A percentile compares a stretch with the other conserved stretches of the same genome.
Conservation (phyloP, 2,329 filamentous ascomycete species). For the Claviceps africana region DNA sequence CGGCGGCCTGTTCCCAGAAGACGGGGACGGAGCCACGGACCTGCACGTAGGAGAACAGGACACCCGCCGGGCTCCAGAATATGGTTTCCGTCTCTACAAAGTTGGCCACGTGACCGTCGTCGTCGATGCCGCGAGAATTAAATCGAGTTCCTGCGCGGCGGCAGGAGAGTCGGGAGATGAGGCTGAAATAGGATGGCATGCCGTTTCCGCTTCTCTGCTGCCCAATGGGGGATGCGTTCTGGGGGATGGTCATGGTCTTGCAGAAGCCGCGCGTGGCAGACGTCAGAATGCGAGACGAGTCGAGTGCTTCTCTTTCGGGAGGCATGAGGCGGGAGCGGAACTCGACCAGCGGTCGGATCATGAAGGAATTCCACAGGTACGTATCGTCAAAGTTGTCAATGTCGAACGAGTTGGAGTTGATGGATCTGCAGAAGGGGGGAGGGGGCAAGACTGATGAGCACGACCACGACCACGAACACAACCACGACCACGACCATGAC, state of each 20-base stretch:
- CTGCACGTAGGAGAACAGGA: slow-evolving; percentile 88
- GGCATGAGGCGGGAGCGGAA: slow-evolving; percentile 72
- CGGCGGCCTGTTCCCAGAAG: slow-evolving; percentile 92
- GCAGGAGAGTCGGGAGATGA: slow-evolving; percentile 87
- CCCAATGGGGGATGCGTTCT: slow-evolving; percentile 57
- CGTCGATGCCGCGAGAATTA: slow-evolving; percentile 93
- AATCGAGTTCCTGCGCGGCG: slow-evolving; percentile 85
- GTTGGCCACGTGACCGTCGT: slow-evolving; percentile 93
- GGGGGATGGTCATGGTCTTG: slow-evolving; percentile 70
- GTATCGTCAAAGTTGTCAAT: slow-evolving; percentile 86
- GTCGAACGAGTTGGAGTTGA: slow-evolving; percentile 66
- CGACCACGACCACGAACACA: not conserved
- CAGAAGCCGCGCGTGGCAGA: slow-evolving; percentile 92
- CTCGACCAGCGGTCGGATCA: slow-evolving; percentile 84
- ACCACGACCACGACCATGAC: not conserved
- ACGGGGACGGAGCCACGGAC: slow-evolving; percentile 84
- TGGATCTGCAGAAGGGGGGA: slow-evolving; percentile 37
- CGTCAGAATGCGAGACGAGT: slow-evolving; percentile 75
- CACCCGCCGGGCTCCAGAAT: slow-evolving; percentile 65
- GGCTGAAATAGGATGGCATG: slow-evolving; percentile 68
- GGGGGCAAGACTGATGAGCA: not conserved
- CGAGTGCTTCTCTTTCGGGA: slow-evolving; percentile 64
- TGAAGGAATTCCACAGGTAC: slow-evolving; percentile 96
- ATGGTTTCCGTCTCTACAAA: slow-evolving; percentile 97
- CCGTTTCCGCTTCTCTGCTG: slow-evolving; percentile 42